phyloP scores from a whole-genome alignment of 1,139 yeast genomes.

The Suhomyces kunorum region DNA sequence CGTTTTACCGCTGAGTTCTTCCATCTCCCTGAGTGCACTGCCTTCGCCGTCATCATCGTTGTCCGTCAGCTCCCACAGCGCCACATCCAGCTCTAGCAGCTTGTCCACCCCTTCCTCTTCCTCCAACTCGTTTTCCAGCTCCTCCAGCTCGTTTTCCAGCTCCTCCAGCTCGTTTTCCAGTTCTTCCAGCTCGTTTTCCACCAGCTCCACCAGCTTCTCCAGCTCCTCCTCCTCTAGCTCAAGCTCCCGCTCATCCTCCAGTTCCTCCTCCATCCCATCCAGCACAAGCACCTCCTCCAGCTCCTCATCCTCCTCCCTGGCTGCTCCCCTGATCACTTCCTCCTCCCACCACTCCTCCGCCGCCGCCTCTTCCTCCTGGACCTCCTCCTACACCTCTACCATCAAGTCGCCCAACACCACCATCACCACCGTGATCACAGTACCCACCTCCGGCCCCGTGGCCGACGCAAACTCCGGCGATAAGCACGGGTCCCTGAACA shows the following conservation, averaged over 20 bases:
- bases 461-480: slow-evolving; percentile 14
- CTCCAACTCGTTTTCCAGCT: neutral
- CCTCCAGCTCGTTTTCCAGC: slow-evolving; percentile 43
- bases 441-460: slow-evolving; percentile 33
- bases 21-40: slow-evolving; percentile 8
- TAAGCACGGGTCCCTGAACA: slow-evolving; percentile 25
- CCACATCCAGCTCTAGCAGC: neutral
- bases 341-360: slow-evolving; percentile 7
- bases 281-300: slow-evolving; percentile 14
- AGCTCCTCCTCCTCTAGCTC: slow-evolving; percentile 8
- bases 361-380: slow-evolving; percentile 1
- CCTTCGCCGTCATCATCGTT: neutral
- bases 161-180: slow-evolving; percentile 25
- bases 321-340: slow-evolving; percentile 6
- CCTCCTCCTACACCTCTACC: slow-evolving; percentile 26
- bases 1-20: no score
- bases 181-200: neutral
- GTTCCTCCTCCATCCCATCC: slow-evolving; percentile 6
- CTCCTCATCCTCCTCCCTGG: slow-evolving; percentile 9
- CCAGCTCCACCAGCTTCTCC: slow-evolving; percentile 4
- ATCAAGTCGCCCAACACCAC: slow-evolving; percentile 38
- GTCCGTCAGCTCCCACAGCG: neutral
- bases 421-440: slow-evolving; percentile 42
- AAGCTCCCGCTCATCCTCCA: slow-evolving; percentile 3
- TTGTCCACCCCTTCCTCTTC: neutral